Percentiles rank a stretch among this genome's conserved stretches.
Evolutionary conservation across 495 filamentous ascomycete species (phyloP).

Genomic region (Pyrenula massariospora): DNA sequence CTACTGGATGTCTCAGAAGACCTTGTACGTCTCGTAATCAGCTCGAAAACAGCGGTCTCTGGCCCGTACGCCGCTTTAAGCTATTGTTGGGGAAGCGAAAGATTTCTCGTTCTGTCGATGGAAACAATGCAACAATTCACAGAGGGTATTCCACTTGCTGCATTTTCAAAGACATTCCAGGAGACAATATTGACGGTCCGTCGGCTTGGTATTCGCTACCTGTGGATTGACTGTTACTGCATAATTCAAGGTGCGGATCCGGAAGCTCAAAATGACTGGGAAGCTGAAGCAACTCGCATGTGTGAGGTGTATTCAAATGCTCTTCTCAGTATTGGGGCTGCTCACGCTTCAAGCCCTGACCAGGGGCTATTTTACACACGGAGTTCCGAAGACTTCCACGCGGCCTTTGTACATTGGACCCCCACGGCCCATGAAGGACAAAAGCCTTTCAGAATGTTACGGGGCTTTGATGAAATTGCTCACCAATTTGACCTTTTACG

Average conservation of each 20-base stretch:
- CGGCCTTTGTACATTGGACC: neutral
- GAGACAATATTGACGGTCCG: neutral
- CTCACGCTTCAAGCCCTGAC: neutral
- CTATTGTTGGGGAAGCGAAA: neutral
- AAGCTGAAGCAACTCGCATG: neutral
- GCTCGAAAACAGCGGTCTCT: neutral
- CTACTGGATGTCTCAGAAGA: neutral
- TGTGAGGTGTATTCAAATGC: neutral
- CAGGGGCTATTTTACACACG: neutral
- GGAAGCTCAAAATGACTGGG: neutral
- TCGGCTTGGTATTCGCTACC: neutral
- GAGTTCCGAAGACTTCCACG: neutral
- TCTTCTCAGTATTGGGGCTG: neutral
- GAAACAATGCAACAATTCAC: neutral
- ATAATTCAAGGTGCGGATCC: neutral
- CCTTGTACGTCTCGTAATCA: neutral
- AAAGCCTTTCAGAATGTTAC: neutral
- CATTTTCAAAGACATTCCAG: neutral
- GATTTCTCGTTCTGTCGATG: neutral
- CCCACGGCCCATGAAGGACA: neutral
- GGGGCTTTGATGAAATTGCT: neutral
- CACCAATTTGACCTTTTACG: no score
- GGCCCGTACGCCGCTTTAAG: neutral
- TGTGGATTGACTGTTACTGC: neutral
- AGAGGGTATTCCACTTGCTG: neutral